These are phyloP conservation scores for Colletotrichum sp. DNA, from an alignment of 2,329 filamentous ascomycete genomes.

Conservation along the genomic window DNA sequence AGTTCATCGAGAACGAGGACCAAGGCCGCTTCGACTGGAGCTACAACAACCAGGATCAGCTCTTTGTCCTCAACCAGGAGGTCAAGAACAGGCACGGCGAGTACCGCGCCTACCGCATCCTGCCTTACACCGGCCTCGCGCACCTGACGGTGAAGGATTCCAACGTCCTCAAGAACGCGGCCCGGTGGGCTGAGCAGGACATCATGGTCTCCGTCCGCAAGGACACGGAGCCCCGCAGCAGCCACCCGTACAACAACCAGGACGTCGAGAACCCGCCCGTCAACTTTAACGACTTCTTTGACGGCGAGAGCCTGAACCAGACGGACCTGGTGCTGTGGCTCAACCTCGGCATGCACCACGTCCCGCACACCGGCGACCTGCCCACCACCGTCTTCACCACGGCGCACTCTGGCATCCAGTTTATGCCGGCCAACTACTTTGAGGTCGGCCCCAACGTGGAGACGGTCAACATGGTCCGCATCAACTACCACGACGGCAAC, in stretches of 20 bases:
- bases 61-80: slow-evolving; percentile 56
- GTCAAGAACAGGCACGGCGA: slow-evolving; percentile 54
- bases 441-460: slow-evolving; percentile 26
- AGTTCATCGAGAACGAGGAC: slow-evolving; percentile 46
- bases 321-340: slow-evolving; percentile 51
- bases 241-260: slow-evolving; percentile 49
- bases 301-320: slow-evolving; percentile 38
- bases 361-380: slow-evolving; percentile 54
- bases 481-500: slow-evolving; percentile 39
- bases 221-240: slow-evolving; percentile 53
- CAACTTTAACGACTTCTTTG: slow-evolving; percentile 54
- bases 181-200: slow-evolving; percentile 54
- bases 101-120: slow-evolving; percentile 53
- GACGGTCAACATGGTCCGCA: slow-evolving; percentile 36
- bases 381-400: slow-evolving; percentile 54
- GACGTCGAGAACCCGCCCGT: slow-evolving; percentile 50
- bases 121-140: slow-evolving; percentile 39
- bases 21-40: slow-evolving; percentile 51
- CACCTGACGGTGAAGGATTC: slow-evolving; percentile 55
- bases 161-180: slow-evolving; percentile 47
- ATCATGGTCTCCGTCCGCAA: slow-evolving; percentile 54
- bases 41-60: slow-evolving; percentile 49
- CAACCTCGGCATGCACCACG: slow-evolving; percentile 60
- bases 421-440: slow-evolving; percentile 46
- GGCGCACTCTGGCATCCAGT: slow-evolving; percentile 41